Conservation (phyloP, 148 eudicot species). For the Vaccinium myrtillus region DNA sequence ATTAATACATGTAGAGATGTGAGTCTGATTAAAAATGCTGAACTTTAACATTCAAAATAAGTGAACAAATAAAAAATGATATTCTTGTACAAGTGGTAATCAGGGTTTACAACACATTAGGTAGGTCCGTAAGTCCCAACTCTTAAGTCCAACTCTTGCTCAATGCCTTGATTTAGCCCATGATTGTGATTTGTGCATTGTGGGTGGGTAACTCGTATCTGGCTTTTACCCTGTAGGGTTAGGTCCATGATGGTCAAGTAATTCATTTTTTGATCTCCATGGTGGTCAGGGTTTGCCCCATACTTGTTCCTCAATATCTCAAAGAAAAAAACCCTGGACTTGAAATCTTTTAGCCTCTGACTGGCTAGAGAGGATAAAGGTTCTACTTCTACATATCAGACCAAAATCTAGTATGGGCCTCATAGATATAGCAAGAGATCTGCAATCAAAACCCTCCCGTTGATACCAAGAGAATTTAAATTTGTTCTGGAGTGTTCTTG, state of each 20-base stretch:
- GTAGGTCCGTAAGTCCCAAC: neutral
- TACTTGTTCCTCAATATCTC: neutral
- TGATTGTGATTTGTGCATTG: neutral
- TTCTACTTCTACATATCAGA: neutral
- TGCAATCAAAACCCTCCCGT: neutral
- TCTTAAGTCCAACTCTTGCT: neutral
- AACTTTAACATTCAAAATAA: neutral
- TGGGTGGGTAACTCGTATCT: neutral
- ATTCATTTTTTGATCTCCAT: no score
- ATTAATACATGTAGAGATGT: no score
- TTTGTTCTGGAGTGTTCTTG: no score
- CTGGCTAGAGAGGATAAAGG: neutral
- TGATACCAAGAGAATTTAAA: no score
- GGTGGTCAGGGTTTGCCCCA: neutral
- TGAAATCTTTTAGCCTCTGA: neutral
- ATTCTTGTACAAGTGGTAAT: neutral
- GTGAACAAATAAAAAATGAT: neutral
- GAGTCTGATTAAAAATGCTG: neutral
- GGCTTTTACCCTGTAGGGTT: neutral
- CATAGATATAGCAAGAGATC: neutral
- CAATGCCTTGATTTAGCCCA: neutral
- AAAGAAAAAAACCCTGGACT: neutral
- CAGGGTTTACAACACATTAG: neutral
- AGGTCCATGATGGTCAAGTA: neutral
- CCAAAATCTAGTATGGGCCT: neutral